Evolutionary conservation across 1,139 yeast species (phyloP).

Genomic region (Saccharomyces hybrid): DNA sequence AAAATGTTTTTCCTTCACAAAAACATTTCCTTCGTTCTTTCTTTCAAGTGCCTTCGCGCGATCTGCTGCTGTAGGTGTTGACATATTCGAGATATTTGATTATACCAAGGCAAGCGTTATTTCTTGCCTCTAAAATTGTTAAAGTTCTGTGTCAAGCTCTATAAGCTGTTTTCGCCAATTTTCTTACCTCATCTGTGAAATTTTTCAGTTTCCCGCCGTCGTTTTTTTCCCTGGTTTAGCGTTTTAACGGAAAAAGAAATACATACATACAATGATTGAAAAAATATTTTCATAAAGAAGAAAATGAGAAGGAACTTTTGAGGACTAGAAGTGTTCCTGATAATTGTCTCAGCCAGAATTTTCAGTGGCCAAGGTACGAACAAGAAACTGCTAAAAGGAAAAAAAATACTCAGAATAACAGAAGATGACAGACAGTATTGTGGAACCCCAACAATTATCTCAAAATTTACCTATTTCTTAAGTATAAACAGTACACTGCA

Average conservation of each 20-base stretch:
- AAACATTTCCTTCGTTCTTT: constrained; percentile 71
- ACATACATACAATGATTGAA: not conserved
- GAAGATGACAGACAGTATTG: too few relatives aligned
- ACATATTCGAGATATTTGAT: not conserved
- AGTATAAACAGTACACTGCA: too few relatives aligned
- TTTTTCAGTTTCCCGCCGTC: not conserved
- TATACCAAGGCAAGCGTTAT: not conserved
- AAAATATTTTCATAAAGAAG: not conserved
- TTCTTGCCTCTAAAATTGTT: not conserved
- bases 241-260: not conserved
- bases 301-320: not conserved
- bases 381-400: too few relatives aligned
- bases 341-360: too few relatives aligned
- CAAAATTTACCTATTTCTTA: too few relatives aligned
- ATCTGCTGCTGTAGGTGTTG: constrained; percentile 15
- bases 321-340: too few relatives aligned
- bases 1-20: constrained; percentile 53
- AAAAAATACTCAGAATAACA: too few relatives aligned
- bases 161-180: not conserved
- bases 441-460: too few relatives aligned
- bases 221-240: not conserved
- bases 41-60: constrained; percentile 40
- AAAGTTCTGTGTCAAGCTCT: not conserved
- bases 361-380: too few relatives aligned
- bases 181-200: not conserved